These are phyloP conservation scores for Phialophora chinensis DNA, from an alignment of 2,329 filamentous ascomycete genomes.

Conservation along the genomic window DNA sequence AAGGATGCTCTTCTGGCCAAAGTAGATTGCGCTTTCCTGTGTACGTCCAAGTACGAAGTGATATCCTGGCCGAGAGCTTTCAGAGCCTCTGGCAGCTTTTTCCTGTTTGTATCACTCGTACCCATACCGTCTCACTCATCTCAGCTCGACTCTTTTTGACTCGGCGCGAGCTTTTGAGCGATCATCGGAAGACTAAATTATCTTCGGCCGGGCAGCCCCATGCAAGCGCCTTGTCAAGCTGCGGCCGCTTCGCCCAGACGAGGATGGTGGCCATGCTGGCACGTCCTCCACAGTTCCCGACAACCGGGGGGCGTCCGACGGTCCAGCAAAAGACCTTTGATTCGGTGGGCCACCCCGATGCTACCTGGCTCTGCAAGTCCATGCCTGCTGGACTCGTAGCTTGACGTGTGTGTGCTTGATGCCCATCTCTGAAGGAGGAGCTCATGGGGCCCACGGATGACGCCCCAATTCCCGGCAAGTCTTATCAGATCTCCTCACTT, in stretches of 20 bases:
- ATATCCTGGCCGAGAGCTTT: neutral
- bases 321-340: conserved; percentile 1
- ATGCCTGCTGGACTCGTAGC: neutral
- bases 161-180: conserved; percentile 2
- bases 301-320: neutral
- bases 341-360: neutral
- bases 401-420: neutral
- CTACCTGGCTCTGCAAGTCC: neutral
- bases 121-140: neutral
- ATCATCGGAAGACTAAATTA: conserved; percentile 1
- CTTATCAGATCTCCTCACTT: conserved; percentile 6
- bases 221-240: neutral
- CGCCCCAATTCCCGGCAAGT: neutral
- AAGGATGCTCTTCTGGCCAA: neutral
- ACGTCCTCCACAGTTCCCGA: conserved; percentile 6
- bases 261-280: neutral
- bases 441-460: neutral
- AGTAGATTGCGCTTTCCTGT: neutral
- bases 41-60: neutral
- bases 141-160: neutral
- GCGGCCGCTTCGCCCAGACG: neutral
- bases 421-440: neutral
- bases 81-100: neutral
- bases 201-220: neutral
- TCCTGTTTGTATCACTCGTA: neutral